Evolutionary conservation across 768 basidiomycete genomes (phyloP), one percentile per base, ranked within the genome.

Genomic region (Mrakia frigida): DNA sequence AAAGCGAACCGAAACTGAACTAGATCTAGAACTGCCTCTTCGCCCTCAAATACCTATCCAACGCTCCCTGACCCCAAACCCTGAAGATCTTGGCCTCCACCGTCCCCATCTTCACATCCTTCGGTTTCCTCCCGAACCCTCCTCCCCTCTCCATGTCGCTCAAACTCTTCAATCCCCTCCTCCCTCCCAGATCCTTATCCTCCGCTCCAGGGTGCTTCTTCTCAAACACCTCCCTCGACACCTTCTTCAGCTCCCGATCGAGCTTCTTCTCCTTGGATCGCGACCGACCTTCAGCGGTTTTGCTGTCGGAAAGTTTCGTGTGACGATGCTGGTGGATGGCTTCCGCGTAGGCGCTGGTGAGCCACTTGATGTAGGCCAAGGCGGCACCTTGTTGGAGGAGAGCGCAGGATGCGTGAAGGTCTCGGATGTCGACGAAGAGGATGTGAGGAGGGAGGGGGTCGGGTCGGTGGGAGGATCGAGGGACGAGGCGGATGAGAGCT

Each of bases 371-470:
- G 60, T 70, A 67, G 31, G 37, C 72, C 25, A 78, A 33, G 13
- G 43, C 25, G 9, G 13, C 18, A 6, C n/a, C 25, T 35, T 78
- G 77, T 41, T 78, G 67, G 31, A 60, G 59, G 4, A 14, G n/a
- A 11, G 52, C 68, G 73, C 60, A 74, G 21, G 73, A 46, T 2
- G 21, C 1, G 43, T 78, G 73, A 4, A 78, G 77, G 2, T 56
- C 28, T 33, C 16, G 21, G 31, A 78, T 9, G 67, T 78, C 77
- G 28, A 18, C 25, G 41, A 65, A 78, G 21, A 78, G 67, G n/a
- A 78, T 73, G 68, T 74, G 72, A 23, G 77, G 77, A 31, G 77
- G 77, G 25, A 78, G 60, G 6, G 77, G 73, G 46, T 78, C 77
- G 13, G 77, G 77, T 25, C 72, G 77, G 73, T 74, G 46, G 21